Evolutionary conservation across 2,329 filamentous ascomycete species (phyloP).

Genomic region (Penicillium sp.): DNA sequence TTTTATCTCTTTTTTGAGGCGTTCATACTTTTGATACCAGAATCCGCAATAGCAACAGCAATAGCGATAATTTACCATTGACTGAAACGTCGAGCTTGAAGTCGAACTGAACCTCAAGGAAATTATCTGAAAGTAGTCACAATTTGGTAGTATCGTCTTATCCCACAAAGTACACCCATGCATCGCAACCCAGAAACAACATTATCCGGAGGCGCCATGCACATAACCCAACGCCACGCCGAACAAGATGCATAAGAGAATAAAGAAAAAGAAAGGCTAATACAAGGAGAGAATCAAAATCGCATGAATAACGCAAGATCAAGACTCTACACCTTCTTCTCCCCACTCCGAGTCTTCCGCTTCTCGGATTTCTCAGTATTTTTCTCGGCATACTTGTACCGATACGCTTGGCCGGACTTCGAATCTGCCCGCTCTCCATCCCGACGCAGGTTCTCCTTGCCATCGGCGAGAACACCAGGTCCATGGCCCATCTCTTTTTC

Average conservation of each 20-base stretch:
- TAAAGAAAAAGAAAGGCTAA: background rate
- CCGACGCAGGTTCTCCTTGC: conserved; percentile 24
- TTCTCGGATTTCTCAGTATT: background rate
- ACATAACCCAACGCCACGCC: background rate
- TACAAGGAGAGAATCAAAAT: background rate
- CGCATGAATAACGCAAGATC: background rate
- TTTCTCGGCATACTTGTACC: conserved; percentile 35
- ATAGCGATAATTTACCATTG: background rate
- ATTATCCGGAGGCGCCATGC: background rate
- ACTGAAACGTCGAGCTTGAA: background rate
- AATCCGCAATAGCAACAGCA: background rate
- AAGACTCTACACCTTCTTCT: conserved; percentile 12
- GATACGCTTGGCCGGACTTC: conserved; percentile 36
- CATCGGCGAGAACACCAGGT: conserved; percentile 13
- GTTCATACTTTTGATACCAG: conserved; percentile 4
- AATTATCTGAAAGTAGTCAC: background rate
- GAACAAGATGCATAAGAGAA: background rate
- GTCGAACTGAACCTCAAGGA: background rate
- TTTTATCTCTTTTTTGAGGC: background rate
- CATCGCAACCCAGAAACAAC: background rate
- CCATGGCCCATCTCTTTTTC: conserved; percentile 39
- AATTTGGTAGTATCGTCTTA: background rate
- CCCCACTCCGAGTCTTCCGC: conserved; percentile 13
- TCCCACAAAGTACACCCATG: background rate
- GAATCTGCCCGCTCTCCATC: conserved; percentile 19